Evolutionary conservation across 2,329 filamentous ascomycete genomes (phyloP).

Genomic region (Aspergillus viridinutans): DNA sequence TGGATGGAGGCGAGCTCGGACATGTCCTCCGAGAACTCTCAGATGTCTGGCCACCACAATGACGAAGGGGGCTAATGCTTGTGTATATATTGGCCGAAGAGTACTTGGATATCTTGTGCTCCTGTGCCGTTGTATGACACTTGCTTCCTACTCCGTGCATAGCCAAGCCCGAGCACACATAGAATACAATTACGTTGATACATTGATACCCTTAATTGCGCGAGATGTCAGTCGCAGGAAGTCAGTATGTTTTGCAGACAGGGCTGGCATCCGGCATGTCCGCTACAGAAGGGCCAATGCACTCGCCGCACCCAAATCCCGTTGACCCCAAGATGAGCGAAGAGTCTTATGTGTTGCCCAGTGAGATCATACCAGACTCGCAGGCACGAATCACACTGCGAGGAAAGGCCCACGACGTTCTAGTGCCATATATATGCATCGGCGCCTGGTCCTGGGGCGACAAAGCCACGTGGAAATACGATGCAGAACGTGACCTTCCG

Average conservation of each 20-base stretch:
- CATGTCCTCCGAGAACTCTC: neutral
- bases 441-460: conserved; percentile 30
- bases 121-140: neutral
- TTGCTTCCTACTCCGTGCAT: neutral
- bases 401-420: conserved; percentile 20
- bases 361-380: conserved; percentile 14
- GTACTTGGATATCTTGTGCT: neutral
- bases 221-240: conserved; percentile 14
- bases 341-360: conserved; percentile 19
- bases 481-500: conserved; percentile 30
- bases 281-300: conserved; percentile 16
- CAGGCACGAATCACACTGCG: conserved; percentile 19
- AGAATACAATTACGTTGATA: neutral
- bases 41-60: neutral
- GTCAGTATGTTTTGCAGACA: conserved; percentile 21
- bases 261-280: conserved; percentile 21
- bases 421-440: conserved; percentile 24
- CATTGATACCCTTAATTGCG: neutral
- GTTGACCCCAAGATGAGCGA: conserved; percentile 19
- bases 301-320: conserved; percentile 14
- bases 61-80: neutral
- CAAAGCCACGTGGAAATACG: conserved; percentile 29
- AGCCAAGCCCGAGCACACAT: neutral
- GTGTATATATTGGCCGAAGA: neutral
- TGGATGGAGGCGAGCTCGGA: neutral